Evolutionary conservation across 169 alveolate species (phyloP).

Genomic region (Eimeria praecox): DNA sequence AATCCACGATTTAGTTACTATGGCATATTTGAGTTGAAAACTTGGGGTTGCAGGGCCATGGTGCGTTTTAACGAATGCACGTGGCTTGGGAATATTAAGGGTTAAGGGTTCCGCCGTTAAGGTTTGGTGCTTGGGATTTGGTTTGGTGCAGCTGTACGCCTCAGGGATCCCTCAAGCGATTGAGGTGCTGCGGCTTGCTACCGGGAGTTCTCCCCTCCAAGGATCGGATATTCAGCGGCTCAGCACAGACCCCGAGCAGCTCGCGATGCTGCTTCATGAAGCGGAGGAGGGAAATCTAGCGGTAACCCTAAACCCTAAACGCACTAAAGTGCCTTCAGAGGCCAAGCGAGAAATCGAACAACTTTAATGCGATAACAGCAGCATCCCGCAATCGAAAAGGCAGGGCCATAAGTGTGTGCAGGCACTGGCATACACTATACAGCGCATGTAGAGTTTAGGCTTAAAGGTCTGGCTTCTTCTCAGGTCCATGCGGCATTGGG

Average conservation of each 20-base stretch:
- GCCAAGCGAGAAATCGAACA: neutral
- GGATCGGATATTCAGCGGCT: neutral
- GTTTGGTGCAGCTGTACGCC: slow-evolving; percentile 75
- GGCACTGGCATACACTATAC: neutral
- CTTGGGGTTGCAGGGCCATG: too few relatives aligned
- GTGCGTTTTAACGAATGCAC: too few relatives aligned
- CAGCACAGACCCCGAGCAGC: slow-evolving; percentile 56
- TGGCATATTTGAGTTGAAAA: too few relatives aligned
- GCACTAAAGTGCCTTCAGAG: too few relatives aligned
- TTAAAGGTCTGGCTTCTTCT: neutral
- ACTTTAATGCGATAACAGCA: neutral
- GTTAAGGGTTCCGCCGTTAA: slow-evolving; percentile 1
- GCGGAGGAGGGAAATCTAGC: slow-evolving; percentile 39
- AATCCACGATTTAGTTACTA: too few relatives aligned
- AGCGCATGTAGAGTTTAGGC: neutral
- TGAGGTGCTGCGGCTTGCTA: slow-evolving; percentile 82
- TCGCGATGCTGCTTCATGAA: slow-evolving; percentile 30
- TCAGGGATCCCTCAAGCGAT: slow-evolving; percentile 86
- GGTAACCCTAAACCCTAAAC: slow-evolving; percentile 22
- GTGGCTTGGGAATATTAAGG: neutral
- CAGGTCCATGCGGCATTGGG: slow-evolving; percentile 46
- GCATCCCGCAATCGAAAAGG: neutral
- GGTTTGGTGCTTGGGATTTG: neutral
- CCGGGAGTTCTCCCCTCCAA: neutral
- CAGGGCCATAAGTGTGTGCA: neutral